Base-by-base conservation (phyloP, 2,329 filamentous ascomycete genomes). In the Ophiostoma sp. region DNA sequence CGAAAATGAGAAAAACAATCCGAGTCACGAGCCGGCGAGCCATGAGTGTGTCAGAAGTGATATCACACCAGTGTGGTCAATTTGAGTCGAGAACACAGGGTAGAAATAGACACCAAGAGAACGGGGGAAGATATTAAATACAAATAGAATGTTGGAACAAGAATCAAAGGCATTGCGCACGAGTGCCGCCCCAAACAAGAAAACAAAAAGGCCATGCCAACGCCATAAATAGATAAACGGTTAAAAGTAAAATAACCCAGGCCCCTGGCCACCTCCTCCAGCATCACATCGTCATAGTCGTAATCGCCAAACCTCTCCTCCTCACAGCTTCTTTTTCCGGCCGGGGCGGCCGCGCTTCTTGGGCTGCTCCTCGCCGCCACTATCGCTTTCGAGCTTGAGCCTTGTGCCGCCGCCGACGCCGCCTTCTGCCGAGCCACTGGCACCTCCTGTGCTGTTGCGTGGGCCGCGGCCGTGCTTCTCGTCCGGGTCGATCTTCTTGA, bases 401-500 rank as follows among this genome's bases (percentile, higher is more conserved):
- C 71, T 71, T 36, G 41, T 55, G 41, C 70, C 69, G 67, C 64
- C 64, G 14, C 45, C 58, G 16, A 27, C 64, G 44, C 36, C 62
- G 45, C 66, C 47, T 47, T 65, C 60, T 42, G 18, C 63, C 58
- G 16, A 44, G 42, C 76, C 75, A 52, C 40, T 38, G 83, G 82
- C 47, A n/a, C 83, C 82, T 45, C 84, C 82, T 69, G 79, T 84
- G 44, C 83, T 83, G 71, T 79, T 84, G 72, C 86, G 84, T 2
- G 76, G 77, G 40, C 74, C 74, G 14, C 75, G 74, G 66, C 78
- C 78, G 44, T 69, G 69, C 75, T 85, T 85, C 73, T 87, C 84
- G 47, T 82, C 82, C 45, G 75, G 75, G 71, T 85, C 90, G 0
- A 97, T 89, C 76, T 94, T 94, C 74, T 88, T 85, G 66, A 97